Evolutionary conservation across 1,139 yeast species (phyloP).

Genomic region (Diutina mesorugosa): DNA sequence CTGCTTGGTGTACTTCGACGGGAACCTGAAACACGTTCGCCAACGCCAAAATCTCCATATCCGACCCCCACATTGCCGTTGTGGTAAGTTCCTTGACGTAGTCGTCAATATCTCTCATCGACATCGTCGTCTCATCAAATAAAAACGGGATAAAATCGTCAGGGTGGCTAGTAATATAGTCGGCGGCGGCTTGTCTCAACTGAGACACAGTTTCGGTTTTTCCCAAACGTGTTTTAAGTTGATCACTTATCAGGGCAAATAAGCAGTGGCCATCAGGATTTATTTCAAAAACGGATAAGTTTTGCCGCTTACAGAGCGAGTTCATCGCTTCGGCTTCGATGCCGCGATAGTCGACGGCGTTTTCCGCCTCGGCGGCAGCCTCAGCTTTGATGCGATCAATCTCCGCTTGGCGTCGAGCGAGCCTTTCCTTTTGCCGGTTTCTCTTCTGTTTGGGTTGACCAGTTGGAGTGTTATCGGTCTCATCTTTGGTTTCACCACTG

Average conservation of each 20-base stretch:
- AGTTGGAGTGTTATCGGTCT: no score
- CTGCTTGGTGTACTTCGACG: slow-evolving; percentile 66
- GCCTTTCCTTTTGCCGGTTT: slow-evolving; percentile 74
- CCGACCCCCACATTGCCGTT: slow-evolving; percentile 95
- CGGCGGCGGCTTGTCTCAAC: slow-evolving; percentile 53
- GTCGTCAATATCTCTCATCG: slow-evolving; percentile 49
- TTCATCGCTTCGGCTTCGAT: slow-evolving; percentile 60
- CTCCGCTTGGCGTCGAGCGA: slow-evolving; percentile 67
- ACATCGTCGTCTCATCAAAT: slow-evolving; percentile 62
- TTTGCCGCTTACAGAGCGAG: slow-evolving; percentile 32
- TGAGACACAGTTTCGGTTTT: slow-evolving; percentile 28
- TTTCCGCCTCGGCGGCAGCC: slow-evolving; percentile 60
- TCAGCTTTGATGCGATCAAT: slow-evolving; percentile 48
- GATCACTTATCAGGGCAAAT: slow-evolving; percentile 78
- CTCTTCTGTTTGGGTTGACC: slow-evolving; percentile 20
- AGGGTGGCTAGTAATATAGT: slow-evolving; percentile 46
- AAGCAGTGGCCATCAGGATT: slow-evolving; percentile 92
- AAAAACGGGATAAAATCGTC: slow-evolving; percentile 73
- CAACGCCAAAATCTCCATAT: slow-evolving; percentile 76
- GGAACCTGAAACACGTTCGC: slow-evolving; percentile 57
- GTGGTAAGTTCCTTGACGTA: slow-evolving; percentile 55
- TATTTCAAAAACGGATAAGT: slow-evolving; percentile 48
- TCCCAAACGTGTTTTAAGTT: slow-evolving; percentile 40
- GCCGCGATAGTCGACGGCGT: slow-evolving; percentile 51
- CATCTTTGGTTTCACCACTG: no score